Evolutionary conservation across 352 stramenopile genomes (phyloP).

Genomic region (Globisporangium acanthophoron): DNA sequence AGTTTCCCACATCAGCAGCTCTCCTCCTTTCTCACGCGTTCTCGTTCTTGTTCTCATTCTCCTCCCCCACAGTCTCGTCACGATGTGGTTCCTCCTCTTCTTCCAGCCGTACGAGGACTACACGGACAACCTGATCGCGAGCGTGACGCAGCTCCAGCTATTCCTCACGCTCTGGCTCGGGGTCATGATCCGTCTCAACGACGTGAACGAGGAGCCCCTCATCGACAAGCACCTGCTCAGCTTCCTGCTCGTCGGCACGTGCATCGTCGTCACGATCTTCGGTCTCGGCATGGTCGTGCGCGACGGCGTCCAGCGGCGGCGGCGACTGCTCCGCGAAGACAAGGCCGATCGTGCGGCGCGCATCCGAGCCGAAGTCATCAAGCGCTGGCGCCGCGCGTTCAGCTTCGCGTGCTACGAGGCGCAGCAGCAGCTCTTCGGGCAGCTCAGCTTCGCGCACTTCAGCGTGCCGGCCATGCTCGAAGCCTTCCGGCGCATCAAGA

Average conservation of each 20-base stretch:
- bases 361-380: constrained; percentile 27
- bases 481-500: constrained; percentile 35
- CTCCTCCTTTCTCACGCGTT: neutral
- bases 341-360: constrained; percentile 33
- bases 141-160: constrained; percentile 70
- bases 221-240: constrained; percentile 63
- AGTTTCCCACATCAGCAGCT: too few relatives aligned
- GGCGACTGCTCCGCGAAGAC: constrained; percentile 30
- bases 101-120: constrained; percentile 72
- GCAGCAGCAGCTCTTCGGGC: constrained; percentile 30
- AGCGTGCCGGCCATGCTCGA: constrained; percentile 50
- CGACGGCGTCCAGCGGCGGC: constrained; percentile 46
- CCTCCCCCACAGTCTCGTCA: constrained; percentile 28
- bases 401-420: constrained; percentile 55
- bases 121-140: constrained; percentile 67
- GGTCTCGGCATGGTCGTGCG: constrained; percentile 53
- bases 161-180: constrained; percentile 81
- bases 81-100: constrained; percentile 76
- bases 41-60: neutral
- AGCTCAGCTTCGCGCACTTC: constrained; percentile 38
- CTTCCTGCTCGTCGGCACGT: constrained; percentile 56
- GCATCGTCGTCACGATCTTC: constrained; percentile 56
- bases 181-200: constrained; percentile 67
- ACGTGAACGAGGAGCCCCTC: constrained; percentile 48
- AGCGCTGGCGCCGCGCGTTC: constrained; percentile 45